These are phyloP conservation scores for Cordyceps javanica DNA, from an alignment of 2,329 filamentous ascomycete species.

Conservation along the genomic window DNA sequence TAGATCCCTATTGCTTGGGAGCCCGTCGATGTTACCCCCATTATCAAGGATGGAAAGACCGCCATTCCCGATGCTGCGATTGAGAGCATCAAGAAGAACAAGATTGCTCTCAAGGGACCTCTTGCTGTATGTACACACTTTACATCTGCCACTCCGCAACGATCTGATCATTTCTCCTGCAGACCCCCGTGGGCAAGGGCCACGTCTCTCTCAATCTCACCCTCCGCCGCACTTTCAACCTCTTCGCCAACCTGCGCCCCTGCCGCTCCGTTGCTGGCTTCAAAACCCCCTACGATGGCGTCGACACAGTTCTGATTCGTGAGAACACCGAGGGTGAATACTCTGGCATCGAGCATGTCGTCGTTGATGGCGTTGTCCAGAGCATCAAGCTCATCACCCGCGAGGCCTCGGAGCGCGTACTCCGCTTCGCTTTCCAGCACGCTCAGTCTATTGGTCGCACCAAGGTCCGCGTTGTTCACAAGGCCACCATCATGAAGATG, in stretches of 20 bases:
- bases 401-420: conserved; percentile 89
- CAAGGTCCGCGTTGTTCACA: conserved; percentile 98
- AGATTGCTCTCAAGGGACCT: conserved; percentile 95
- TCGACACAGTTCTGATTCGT: conserved; percentile 95
- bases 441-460: conserved; percentile 87
- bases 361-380: conserved; percentile 96
- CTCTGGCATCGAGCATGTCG: conserved; percentile 97
- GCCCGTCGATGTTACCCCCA: conserved; percentile 90
- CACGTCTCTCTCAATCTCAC: conserved; percentile 99
- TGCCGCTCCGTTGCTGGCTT: conserved; percentile 95
- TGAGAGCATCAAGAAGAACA: conserved; percentile 88
- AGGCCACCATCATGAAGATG: conserved; percentile 99
- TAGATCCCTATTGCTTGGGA: conserved; percentile 94
- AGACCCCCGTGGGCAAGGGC: conserved; percentile 96
- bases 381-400: conserved; percentile 99
- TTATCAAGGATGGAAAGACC: conserved; percentile 90
- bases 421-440: conserved; percentile 97
- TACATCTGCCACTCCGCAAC: background rate
- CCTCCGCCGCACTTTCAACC: conserved; percentile 97
- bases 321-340: conserved; percentile 99
- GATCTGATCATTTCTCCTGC: conserved; percentile 16
- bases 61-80: conserved; percentile 91
- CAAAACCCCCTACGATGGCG: conserved; percentile 97
- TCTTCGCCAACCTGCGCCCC: conserved; percentile 97
- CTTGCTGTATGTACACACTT: conserved; percentile 63